phyloP scores from a whole-genome alignment of 176 grass and related monocot species.

The Phyllostachys edulis region DNA sequence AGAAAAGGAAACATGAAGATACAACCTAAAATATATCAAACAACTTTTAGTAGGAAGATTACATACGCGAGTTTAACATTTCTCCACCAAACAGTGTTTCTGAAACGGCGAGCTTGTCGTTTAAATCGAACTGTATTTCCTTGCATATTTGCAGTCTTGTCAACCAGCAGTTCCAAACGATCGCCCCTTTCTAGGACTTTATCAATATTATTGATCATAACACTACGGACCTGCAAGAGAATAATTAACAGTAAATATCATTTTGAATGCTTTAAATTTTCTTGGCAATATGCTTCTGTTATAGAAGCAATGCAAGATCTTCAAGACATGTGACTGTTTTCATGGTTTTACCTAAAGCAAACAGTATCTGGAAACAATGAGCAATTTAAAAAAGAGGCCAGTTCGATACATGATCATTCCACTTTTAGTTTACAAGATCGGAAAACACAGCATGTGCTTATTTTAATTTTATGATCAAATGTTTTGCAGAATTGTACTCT shows the following conservation, averaged over 20 bases:
- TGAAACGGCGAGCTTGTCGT: conserved; percentile 86
- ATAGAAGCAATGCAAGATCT: background rate
- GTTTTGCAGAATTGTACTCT: background rate
- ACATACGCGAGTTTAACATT: conserved; percentile 93
- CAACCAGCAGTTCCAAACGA: conserved; percentile 81
- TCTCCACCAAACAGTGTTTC: conserved; percentile 85
- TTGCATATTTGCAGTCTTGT: conserved; percentile 95
- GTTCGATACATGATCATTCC: background rate
- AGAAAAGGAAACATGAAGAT: background rate
- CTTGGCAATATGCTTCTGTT: background rate
- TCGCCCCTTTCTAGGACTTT: conserved; percentile 98
- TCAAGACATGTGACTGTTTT: background rate
- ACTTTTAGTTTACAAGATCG: background rate
- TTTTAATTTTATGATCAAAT: background rate
- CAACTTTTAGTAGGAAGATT: background rate
- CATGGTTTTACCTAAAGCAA: background rate
- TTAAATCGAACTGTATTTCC: conserved; percentile 88
- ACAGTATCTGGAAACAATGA: background rate
- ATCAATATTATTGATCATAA: conserved; percentile 99
- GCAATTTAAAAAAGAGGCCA: background rate
- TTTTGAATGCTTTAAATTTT: background rate
- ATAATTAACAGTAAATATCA: conserved; percentile 17
- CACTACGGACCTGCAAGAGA: conserved; percentile 71
- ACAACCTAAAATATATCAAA: background rate
- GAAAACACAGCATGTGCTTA: background rate